phyloP scores from a whole-genome alignment of 768 basidiomycete genomes.

The Naematelia encephala region DNA sequence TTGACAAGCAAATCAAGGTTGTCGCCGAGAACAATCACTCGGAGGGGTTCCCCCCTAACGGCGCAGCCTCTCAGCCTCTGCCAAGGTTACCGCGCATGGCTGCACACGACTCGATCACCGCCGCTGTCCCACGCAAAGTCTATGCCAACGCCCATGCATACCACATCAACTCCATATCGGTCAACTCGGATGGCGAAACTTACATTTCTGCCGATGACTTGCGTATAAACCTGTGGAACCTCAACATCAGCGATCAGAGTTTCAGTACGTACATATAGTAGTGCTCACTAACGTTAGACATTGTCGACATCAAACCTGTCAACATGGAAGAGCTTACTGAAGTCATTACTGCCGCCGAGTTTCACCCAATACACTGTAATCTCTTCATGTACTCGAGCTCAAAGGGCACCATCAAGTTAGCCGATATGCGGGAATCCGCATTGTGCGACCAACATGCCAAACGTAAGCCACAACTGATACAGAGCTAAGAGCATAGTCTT shows the following conservation, averaged over 20 bases:
- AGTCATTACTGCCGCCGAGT: slow-evolving; percentile 99
- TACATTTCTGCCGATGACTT: slow-evolving; percentile 99
- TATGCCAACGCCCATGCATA: slow-evolving; percentile 99
- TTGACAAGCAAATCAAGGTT: slow-evolving; percentile 92
- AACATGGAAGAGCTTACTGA: slow-evolving; percentile 99
- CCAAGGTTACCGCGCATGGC: slow-evolving; percentile 86
- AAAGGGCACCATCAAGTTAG: slow-evolving; percentile 98
- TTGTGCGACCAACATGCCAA: slow-evolving; percentile 94
- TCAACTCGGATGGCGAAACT: slow-evolving; percentile 99
- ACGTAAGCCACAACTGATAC: slow-evolving; percentile 58
- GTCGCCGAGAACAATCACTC: slow-evolving; percentile 93
- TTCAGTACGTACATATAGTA: slow-evolving; percentile 69
- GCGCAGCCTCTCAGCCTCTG: slow-evolving; percentile 38
- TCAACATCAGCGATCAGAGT: slow-evolving; percentile 96
- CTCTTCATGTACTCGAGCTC: slow-evolving; percentile 99
- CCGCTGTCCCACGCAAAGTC: slow-evolving; percentile 96
- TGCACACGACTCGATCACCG: slow-evolving; percentile 95
- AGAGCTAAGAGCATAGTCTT: slow-evolving; percentile 62
- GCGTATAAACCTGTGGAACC: slow-evolving; percentile 95
- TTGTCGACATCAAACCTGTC: slow-evolving; percentile 98
- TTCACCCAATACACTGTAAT: slow-evolving; percentile 96
- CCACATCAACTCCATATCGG: slow-evolving; percentile 99
- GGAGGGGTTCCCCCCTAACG: slow-evolving; percentile 50
- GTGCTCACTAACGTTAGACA: slow-evolving; percentile 61
- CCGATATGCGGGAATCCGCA: slow-evolving; percentile 98